Evolutionary conservation across 1,139 yeast species (phyloP), one percentile per base, ranked within the genome.

Genomic region (Yamadazyma mexicana): DNA sequence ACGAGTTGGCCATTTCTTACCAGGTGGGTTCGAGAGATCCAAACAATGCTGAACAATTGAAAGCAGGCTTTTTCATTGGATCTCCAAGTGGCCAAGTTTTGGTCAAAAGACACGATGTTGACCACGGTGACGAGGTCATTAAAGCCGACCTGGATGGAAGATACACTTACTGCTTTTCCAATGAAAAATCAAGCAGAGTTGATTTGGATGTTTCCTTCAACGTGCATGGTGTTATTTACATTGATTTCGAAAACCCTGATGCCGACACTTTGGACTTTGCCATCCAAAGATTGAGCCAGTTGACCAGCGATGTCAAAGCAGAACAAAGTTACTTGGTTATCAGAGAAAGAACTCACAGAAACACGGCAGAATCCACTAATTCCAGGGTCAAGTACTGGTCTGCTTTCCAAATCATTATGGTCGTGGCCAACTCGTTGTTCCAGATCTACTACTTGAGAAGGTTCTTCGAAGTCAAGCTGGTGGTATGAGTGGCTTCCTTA

Each of bases 301-400:
- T 87, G 54, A 83, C 95, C 34, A 80, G 80, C 52, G 96, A 88
- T 55, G 89, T 92, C 47, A 86, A 85, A 66, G 94, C 91, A 52
- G 98, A 92, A 68, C 94, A 85, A 59, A 80, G 88, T 51, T 92
- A 92, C 68, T 83, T 92, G 56, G 95, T 89, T 35, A 89, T 92
- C 46, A 83, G 98, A 67, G 98, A 92, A 68, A 83, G 98, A 69
- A 87, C 95, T 25, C 98, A 92, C 66, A 86, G 98, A 77, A 92
- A 92, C 69, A 92, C 98, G 14, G 98, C 98, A 6, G 98, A 92
- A 68, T 85, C 95, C 22, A 92, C 98, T 38, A 92, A 92, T 66
- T 84, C 95, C 42, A 82, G 98, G 59, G 98, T 92, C 55, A 92
- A 92, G 68, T 92, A 95, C 89, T 92, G 98, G 98, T 87, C 96